Evolutionary conservation across 1,139 yeast genomes (phyloP).

Genomic region (Candida glucosophila): DNA sequence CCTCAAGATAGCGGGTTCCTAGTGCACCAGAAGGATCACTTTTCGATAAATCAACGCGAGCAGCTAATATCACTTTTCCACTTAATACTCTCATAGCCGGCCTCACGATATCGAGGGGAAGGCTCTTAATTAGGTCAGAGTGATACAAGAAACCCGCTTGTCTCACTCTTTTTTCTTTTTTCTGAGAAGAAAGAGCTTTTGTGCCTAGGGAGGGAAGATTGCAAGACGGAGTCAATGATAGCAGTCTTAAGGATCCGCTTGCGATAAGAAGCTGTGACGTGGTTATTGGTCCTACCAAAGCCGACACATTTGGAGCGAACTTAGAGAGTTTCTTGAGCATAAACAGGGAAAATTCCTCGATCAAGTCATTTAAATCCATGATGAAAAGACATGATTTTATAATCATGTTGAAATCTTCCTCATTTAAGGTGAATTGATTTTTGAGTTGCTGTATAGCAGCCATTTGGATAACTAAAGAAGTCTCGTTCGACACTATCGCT

Average conservation of each 20-base stretch:
- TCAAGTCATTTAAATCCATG: constrained; percentile 35
- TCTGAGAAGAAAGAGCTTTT: constrained; percentile 37
- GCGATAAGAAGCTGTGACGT: constrained; percentile 69
- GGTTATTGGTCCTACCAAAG: constrained; percentile 62
- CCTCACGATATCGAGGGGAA: constrained; percentile 51
- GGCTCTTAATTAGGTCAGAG: constrained; percentile 41
- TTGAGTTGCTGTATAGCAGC: constrained; percentile 43
- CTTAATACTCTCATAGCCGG: constrained; percentile 75
- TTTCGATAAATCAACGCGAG: constrained; percentile 60
- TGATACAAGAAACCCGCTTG: constrained; percentile 61
- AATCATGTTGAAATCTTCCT: constrained; percentile 30
- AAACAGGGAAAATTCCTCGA: constrained; percentile 38
- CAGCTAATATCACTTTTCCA: constrained; percentile 75
- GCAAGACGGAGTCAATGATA: constrained; percentile 73
- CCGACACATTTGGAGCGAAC: constrained; percentile 76
- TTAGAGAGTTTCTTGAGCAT: constrained; percentile 48
- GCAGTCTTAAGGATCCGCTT: constrained; percentile 62
- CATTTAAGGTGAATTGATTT: constrained; percentile 19
- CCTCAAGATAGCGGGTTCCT: constrained; percentile 53
- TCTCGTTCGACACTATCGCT: constrained; percentile 47
- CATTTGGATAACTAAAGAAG: constrained; percentile 65
- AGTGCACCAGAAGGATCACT: constrained; percentile 41
- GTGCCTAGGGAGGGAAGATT: constrained; percentile 77
- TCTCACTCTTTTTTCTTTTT: constrained; percentile 29
- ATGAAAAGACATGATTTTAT: constrained; percentile 40